A percentile compares a stretch with the other conserved stretches of the same genome.
Conservation (phyloP, 257 asterid genomes). For the Osmanthus fragrans region DNA sequence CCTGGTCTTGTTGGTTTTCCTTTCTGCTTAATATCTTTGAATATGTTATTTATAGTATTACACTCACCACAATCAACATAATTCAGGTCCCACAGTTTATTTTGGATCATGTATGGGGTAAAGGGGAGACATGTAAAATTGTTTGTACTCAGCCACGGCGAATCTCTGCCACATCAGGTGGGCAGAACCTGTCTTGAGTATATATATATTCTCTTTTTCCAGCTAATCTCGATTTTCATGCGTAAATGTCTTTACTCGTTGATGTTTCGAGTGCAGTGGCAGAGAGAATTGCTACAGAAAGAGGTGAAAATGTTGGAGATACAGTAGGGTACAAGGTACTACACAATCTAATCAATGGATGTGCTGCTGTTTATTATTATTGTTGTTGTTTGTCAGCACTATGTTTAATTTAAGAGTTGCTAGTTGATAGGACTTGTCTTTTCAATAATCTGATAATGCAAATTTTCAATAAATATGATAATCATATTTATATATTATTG, state of each 20-base stretch:
- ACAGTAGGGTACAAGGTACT: constrained; percentile 95
- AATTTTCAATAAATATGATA: background rate
- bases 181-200: constrained; percentile 16
- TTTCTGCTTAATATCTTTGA: background rate
- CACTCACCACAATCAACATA: constrained; percentile 9
- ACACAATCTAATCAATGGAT: constrained; percentile 17
- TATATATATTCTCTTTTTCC: constrained; percentile 13
- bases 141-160: constrained; percentile 95
- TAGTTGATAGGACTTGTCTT: background rate
- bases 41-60: background rate
- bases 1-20: background rate
- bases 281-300: constrained; percentile 91
- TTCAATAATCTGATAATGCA: background rate
- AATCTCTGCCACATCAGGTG: constrained; percentile 94
- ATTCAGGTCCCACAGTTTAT: constrained; percentile 88
- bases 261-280: constrained; percentile 65
- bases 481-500: background rate
- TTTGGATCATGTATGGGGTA: constrained; percentile 86
- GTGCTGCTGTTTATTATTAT: constrained; percentile 8
- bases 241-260: constrained; percentile 15
- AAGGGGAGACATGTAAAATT: constrained; percentile 79
- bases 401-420: background rate
- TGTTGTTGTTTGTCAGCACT: background rate
- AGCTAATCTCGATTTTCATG: constrained; percentile 17
- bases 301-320: constrained; percentile 87